These are phyloP conservation scores for Ilex paraguariensis DNA, from an alignment of 305 asterid genomes.

Conservation along the genomic window DNA sequence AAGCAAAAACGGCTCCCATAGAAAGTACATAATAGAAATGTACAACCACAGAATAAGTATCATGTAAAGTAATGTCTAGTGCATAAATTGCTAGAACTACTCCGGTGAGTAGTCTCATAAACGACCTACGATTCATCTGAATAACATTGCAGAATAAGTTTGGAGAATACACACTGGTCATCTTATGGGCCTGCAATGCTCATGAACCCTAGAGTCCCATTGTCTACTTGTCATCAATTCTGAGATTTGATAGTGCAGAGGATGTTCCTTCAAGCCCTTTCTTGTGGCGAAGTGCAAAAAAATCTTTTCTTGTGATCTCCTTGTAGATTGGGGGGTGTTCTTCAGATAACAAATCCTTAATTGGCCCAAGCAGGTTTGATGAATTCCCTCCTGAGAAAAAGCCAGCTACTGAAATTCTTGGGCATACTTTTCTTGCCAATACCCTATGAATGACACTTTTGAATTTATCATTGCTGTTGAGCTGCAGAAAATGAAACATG, in stretches of 20 bases:
- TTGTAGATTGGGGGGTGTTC: conserved; percentile 36
- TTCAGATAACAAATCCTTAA: neutral
- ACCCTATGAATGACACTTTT: conserved; percentile 47
- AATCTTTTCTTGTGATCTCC: conserved; percentile 29
- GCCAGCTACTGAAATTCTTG: conserved; percentile 51
- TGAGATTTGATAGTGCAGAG: conserved; percentile 22
- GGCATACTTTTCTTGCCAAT: conserved; percentile 28
- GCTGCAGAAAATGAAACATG: conserved; percentile 21
- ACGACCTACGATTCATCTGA: too few species aligned
- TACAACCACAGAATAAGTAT: too few species aligned
- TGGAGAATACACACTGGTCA: too few species aligned
- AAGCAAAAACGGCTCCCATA: too few species aligned
- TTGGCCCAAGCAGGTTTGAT: conserved; percentile 13
- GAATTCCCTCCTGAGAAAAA: conserved; percentile 17
- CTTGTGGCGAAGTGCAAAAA: conserved; percentile 10
- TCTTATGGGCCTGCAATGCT: too few species aligned
- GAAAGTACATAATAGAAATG: too few species aligned
- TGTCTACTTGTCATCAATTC: too few species aligned
- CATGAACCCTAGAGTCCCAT: too few species aligned
- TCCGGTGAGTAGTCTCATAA: too few species aligned
- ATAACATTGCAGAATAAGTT: too few species aligned
- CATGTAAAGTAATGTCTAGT: too few species aligned
- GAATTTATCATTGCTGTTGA: conserved; percentile 42
- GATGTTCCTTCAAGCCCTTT: conserved; percentile 34
- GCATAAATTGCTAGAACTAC: too few species aligned